Conservation (phyloP, 176 grass and related monocot genomes). For the Aegilops sharonensis region DNA sequence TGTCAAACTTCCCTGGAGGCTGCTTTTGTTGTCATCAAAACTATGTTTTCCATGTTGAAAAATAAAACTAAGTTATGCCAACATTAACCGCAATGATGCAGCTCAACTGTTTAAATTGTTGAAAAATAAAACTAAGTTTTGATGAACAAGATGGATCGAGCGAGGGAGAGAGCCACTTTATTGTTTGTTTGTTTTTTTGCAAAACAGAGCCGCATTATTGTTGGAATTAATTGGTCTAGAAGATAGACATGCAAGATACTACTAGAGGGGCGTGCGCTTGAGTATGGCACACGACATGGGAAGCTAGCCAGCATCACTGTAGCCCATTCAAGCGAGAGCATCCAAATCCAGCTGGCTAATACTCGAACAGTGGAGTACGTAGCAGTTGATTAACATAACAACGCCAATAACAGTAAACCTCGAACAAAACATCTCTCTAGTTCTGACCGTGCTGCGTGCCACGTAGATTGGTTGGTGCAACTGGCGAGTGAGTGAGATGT, state of each 20-base stretch:
- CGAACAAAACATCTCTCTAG: neutral
- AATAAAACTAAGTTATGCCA: neutral
- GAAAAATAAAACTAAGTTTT: too few relatives aligned
- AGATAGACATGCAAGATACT: neutral
- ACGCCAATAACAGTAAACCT: neutral
- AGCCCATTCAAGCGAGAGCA: slow-evolving; percentile 22
- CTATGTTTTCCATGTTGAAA: too few relatives aligned
- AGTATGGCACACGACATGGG: slow-evolving; percentile 33
- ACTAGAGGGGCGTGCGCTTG: neutral
- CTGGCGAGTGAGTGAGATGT: neutral
- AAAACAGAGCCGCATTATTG: neutral
- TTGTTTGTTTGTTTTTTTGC: too few relatives aligned
- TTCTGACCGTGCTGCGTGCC: neutral
- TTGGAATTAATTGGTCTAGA: neutral
- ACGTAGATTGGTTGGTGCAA: neutral
- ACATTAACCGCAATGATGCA: neutral
- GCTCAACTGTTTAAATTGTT: neutral
- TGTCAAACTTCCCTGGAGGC: too few relatives aligned
- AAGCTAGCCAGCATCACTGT: slow-evolving; percentile 9
- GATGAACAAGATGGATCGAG: neutral
- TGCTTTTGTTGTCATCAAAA: too few relatives aligned
- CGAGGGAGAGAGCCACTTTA: neutral
- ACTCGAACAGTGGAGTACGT: neutral
- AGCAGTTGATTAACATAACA: neutral
- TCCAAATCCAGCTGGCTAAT: neutral